Base-by-base conservation (phyloP, 2,329 filamentous ascomycete genomes). In the Colletotrichum abscissum region DNA sequence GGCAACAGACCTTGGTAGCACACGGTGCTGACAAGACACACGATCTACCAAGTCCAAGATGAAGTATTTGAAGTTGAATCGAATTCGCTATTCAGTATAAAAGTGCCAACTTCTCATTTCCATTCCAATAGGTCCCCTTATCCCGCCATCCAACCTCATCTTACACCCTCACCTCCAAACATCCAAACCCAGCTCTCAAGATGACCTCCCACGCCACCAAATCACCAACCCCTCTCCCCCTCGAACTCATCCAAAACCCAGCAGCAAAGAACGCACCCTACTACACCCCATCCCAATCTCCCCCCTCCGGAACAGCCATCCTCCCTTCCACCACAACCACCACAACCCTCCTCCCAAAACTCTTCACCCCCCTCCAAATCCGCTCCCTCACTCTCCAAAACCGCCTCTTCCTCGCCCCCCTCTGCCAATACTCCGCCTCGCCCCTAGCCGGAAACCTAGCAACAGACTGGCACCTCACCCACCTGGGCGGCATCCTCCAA, bases 381-480 rank as follows among this genome's bases (percentile, higher is more conserved):
- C 84, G 87, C 7, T 82, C 82, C 19, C 72, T 86, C 24, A 82
- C 79, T 16, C 77, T 88, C 75, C 84, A 81, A 35, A 88, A 88
- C 75, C 84, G 86, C 16, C 82, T 88, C 68, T 81, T 85, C 75
- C 76, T 86, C 24, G 82, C 84, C 33, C 86, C 86, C 1, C 82
- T 88, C 78, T 88, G 86, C 73, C 85, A 87, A 75, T 87, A 86
- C 75, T 84, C 81, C 5, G 81, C 84, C 2, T 77, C 82, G 4
- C 81, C 84, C 1, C 76, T 82, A 33, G 81, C 86, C 52, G 84
- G 94, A 42, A 42, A 42, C 11, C 92, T 94, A 79, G 87, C 90
- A 75, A 94, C 91, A 0, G 83, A 89, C 73, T 95, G 92, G 92
- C 93, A 95, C 79, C 81, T 92, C 46, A 90, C 93, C 2, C 93